Percentiles rank a stretch among this genome's conserved stretches.
Conservation (phyloP, 2,329 filamentous ascomycete genomes). For the Didymella glomerata region DNA sequence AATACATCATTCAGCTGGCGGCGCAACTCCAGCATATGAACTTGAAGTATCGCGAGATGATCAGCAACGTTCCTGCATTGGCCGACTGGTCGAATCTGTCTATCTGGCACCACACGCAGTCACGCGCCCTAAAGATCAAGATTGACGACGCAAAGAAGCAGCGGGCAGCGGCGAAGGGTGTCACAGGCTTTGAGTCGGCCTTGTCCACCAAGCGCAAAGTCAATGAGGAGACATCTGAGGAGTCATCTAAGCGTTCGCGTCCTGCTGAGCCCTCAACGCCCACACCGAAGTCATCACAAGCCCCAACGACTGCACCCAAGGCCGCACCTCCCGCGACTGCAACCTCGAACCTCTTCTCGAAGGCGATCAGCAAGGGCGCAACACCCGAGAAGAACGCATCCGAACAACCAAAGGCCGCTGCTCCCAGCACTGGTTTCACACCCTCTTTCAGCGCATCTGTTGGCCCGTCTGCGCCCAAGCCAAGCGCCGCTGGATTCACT, state of each 20-base stretch:
- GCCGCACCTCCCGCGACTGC: constrained; percentile 31
- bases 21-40: constrained; percentile 41
- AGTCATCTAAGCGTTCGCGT: constrained; percentile 39
- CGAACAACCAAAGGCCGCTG: constrained; percentile 22
- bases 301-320: constrained; percentile 22
- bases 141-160: constrained; percentile 43
- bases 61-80: constrained; percentile 31
- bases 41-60: constrained; percentile 36
- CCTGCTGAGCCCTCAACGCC: constrained; percentile 31
- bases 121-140: constrained; percentile 40
- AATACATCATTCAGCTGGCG: constrained; percentile 31
- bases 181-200: constrained; percentile 44
- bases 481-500: constrained; percentile 14
- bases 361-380: constrained; percentile 35
- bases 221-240: constrained; percentile 27
- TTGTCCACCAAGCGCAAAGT: constrained; percentile 48
- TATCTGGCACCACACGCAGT: constrained; percentile 42
- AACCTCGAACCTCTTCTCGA: constrained; percentile 37
- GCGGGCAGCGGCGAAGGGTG: constrained; percentile 38
- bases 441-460: constrained; percentile 24
- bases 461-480: constrained; percentile 16
- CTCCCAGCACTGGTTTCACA: constrained; percentile 26
- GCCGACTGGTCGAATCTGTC: constrained; percentile 46
- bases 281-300: constrained; percentile 28
- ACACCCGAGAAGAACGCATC: constrained; percentile 25